A percentile compares a stretch with the other conserved stretches of the same genome.
Evolutionary conservation across 345 rosid genomes (phyloP).

Genomic region (Turnera subulata): DNA sequence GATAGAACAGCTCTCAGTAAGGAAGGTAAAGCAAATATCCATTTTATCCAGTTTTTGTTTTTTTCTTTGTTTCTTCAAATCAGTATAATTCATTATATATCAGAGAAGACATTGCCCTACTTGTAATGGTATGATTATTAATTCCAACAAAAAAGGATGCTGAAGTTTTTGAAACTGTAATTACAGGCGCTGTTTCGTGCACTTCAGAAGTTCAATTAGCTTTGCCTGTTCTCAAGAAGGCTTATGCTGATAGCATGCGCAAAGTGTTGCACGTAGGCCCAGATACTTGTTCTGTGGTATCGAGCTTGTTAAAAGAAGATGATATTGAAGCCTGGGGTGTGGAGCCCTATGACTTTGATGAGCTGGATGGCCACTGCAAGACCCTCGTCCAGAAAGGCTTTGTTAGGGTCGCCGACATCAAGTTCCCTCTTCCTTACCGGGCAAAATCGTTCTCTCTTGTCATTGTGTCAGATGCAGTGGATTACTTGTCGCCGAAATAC

Average conservation of each 20-base stretch:
- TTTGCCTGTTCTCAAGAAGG: conserved; percentile 69
- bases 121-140: not conserved
- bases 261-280: conserved; percentile 96
- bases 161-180: not conserved
- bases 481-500: conserved; percentile 89
- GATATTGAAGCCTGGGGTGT: conserved; percentile 97
- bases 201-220: conserved; percentile 79
- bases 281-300: conserved; percentile 85
- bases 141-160: not conserved
- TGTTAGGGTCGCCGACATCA: conserved; percentile 90
- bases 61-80: not conserved
- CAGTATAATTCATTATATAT: not conserved
- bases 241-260: conserved; percentile 87
- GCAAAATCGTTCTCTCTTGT: conserved; percentile 93
- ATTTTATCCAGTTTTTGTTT: not conserved
- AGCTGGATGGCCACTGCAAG: conserved; percentile 80
- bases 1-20: conserved; percentile 42
- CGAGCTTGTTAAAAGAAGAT: conserved; percentile 73
- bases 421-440: conserved; percentile 81
- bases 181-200: conserved; percentile 73
- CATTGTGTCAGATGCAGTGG: conserved; percentile 88
- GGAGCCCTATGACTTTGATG: conserved; percentile 96
- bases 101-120: too few species aligned
- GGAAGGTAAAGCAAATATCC: conserved; percentile 37
- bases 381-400: conserved; percentile 73